Base-by-base conservation (phyloP, 129 eudicot species). In the Arctium minus region DNA sequence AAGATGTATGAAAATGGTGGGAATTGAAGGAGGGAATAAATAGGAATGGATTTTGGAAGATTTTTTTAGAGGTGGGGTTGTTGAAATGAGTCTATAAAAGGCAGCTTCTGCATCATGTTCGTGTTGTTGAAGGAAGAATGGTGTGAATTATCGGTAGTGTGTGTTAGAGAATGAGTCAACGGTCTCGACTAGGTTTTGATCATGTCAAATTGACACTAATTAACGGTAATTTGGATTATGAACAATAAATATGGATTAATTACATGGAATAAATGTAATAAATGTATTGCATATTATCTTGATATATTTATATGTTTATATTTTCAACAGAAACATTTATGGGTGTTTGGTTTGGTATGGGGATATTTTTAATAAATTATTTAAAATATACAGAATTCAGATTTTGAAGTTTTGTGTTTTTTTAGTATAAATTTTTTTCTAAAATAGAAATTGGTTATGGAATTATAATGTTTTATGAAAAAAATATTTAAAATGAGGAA, bases 91-190 rank as follows among this genome's bases (percentile, higher is more conserved):
- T 81, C 80, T 12, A 38, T 1, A 46, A 30, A 30, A 40, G 62
- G 35, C 79, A 80, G 31, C 79, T 80, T 50, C 70, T 13, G 35
- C 8, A 7, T 60, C 44, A 67, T 60, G 1, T 72, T 72, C 13
- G 68, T 18, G 8, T 3, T 73, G 18, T 70, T 1, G 30, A 18
- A 33, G 33, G 48, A 30, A 73, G 40, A 79, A 74, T 62, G 67
- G 73, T 27, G 22, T 13, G 79, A 40, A 46, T 60, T 81, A 62
- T 37, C 39, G 38, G 27, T 17, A 5, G 33, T 39, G 50, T 8
- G 68, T 64, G 74, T 74, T 12, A 30, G 46, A 48, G 84, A 73
- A 37, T 73, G 42, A 81, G 84, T 81, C 84, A 81, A 81, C 73
- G 37, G 15, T 74, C 72, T 53, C 46, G 70, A 81, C 84, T 6